A percentile compares a stretch with the other conserved stretches of the same genome.
Evolutionary conservation across 768 basidiomycete species (phyloP).

Genomic region (Leccinum sublutescens): DNA sequence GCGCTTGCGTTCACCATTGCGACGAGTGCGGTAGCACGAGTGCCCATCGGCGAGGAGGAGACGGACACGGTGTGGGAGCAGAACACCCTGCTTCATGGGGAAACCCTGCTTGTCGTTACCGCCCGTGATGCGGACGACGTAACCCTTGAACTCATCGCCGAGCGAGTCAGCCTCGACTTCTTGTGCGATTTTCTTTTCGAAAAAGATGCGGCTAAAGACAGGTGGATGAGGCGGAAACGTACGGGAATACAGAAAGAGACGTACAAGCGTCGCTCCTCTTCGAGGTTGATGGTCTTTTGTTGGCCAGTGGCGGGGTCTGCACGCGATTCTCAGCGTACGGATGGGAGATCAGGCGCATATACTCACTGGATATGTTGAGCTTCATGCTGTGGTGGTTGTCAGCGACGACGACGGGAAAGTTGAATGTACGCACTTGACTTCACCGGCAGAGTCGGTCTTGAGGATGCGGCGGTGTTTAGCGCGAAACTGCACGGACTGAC

Average conservation of each 20-base stretch:
- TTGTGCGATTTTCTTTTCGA: slow-evolving; percentile 95
- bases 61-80: slow-evolving; percentile 88
- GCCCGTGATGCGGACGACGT: slow-evolving; percentile 94
- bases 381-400: slow-evolving; percentile 65
- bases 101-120: slow-evolving; percentile 99
- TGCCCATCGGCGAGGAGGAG: slow-evolving; percentile 95
- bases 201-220: slow-evolving; percentile 78
- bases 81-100: slow-evolving; percentile 99
- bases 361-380: slow-evolving; percentile 94
- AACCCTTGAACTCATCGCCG: slow-evolving; percentile 96
- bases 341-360: slow-evolving; percentile 1
- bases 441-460: slow-evolving; percentile 37
- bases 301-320: slow-evolving; percentile 94
- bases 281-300: slow-evolving; percentile 94
- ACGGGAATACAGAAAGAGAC: slow-evolving; percentile 23
- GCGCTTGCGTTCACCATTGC: slow-evolving; percentile 95
- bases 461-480: slow-evolving; percentile 11
- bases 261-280: slow-evolving; percentile 85
- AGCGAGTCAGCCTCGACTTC: slow-evolving; percentile 89
- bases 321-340: slow-evolving; percentile 15
- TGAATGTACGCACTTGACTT: slow-evolving; percentile 28
- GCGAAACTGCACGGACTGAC: slow-evolving; percentile 23
- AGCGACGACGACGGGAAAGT: not conserved
- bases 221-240: not conserved
- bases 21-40: slow-evolving; percentile 94